Base-by-base conservation (phyloP, 2,329 filamentous ascomycete species). In the Rhytidhysteron rufulum region DNA sequence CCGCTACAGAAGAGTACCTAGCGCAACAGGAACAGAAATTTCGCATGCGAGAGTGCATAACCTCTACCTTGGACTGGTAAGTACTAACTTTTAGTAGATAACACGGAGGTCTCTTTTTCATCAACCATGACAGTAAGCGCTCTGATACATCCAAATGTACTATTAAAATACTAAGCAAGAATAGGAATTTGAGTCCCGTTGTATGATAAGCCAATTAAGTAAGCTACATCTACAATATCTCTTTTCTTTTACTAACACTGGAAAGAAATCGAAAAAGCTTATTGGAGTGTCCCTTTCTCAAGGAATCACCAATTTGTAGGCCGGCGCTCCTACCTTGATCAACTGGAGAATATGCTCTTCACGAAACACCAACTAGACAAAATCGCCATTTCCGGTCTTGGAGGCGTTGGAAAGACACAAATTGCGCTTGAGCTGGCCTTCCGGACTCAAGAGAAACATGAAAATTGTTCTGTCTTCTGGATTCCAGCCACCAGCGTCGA, bases 401-500 rank as follows among this genome's bases (percentile, higher is more conserved):
- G 54, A 17, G 51, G 54, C 18, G 33, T 49, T 8, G 53, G 54
- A 22, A 57, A 57, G 39, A 54, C 53, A 32, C 47, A 50, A 40
- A 24, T 56, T 17, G 53, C 43, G 15, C 43, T 57, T 10, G 31
- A 47, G 20, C 52, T 52, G 25, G 46, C 46, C 19, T 53, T 54
- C 34, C 33, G 13, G 15, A 39, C 48, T 4, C 34, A 41, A n/a
- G 21, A 49, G 29, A 35, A 31, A 19, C 15, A 50, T 34, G 6
- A 37, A 9, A 38, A 48, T 31, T 48, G 32, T 35, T 53, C 58
- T 1, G 39, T 60, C 21, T 55, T 57, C 36, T 62, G 57, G 58
- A 45, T 61, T 20, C 47, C 52, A 13, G 48, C 37, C 11, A 50
- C 36, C 2, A 55, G 44, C 19, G 4, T 34, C 7, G 49, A 50